Percentiles rank a stretch among this genome's conserved stretches.
These are phyloP conservation scores for Candida orba DNA, from an alignment of 805 yeast genomes.

Conservation along the genomic window DNA sequence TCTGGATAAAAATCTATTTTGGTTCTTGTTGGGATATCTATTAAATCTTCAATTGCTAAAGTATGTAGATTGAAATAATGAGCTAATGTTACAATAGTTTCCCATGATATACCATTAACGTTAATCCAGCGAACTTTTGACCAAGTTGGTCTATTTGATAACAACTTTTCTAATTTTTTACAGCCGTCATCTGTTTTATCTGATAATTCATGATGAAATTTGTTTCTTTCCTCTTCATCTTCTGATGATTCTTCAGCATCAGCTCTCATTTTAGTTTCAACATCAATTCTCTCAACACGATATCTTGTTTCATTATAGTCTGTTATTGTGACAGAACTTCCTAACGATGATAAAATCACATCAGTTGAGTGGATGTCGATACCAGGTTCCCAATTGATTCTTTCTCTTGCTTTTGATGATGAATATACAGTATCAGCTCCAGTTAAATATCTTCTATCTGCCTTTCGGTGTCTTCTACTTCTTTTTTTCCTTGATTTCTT, in stretches of 20 bases:
- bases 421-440: conserved; percentile 27
- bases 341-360: conserved; percentile 43
- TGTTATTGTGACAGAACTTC: conserved; percentile 46
- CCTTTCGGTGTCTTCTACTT: conserved; percentile 3
- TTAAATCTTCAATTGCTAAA: conserved; percentile 54
- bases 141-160: conserved; percentile 39
- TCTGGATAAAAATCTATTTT: conserved; percentile 46
- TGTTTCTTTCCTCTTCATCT: not conserved
- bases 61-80: conserved; percentile 41
- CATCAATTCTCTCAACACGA: conserved; percentile 37
- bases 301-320: conserved; percentile 42
- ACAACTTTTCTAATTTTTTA: conserved; percentile 23
- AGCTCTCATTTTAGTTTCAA: conserved; percentile 12
- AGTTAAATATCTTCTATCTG: conserved; percentile 20
- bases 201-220: conserved; percentile 5
- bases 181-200: conserved; percentile 9
- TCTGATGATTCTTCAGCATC: conserved; percentile 1
- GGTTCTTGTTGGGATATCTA: conserved; percentile 55
- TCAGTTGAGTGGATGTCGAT: conserved; percentile 43
- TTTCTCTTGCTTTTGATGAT: conserved; percentile 27
- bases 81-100: conserved; percentile 42
- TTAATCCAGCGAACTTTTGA: conserved; percentile 48
- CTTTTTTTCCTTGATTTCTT: not conserved
- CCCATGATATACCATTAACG: conserved; percentile 58
- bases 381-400: conserved; percentile 57